A percentile compares a stretch with the other conserved stretches of the same genome.
Evolutionary conservation across 495 filamentous ascomycete species (phyloP).

Genomic region (Gamarada debralockiae): DNA sequence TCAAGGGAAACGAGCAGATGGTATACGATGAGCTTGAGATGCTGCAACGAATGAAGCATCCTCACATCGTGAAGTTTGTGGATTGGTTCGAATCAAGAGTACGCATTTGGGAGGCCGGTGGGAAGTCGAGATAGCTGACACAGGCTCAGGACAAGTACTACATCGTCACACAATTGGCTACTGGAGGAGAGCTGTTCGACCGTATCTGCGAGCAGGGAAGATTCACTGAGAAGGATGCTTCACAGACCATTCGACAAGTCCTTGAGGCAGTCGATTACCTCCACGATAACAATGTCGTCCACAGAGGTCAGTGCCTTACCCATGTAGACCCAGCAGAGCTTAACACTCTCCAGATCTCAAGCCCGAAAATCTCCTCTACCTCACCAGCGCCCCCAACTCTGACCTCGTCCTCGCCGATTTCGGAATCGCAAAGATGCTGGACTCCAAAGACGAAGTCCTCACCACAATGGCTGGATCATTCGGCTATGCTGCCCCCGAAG

Average conservation of each 20-base stretch:
- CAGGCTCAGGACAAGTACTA: conserved; percentile 94
- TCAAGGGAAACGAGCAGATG: conserved; percentile 97
- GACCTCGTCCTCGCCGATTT: conserved; percentile 94
- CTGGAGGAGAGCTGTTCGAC: conserved; percentile 96
- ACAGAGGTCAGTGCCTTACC: conserved; percentile 62
- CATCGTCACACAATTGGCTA: conserved; percentile 96
- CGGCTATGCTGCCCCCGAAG: conserved; percentile 95
- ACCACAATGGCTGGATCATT: conserved; percentile 99
- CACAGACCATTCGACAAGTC: conserved; percentile 93
- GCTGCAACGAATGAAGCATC: conserved; percentile 84
- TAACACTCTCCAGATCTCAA: conserved; percentile 70
- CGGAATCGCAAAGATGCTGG: conserved; percentile 98
- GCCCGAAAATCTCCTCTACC: conserved; percentile 95
- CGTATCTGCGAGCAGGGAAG: conserved; percentile 97
- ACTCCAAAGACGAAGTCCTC: conserved; percentile 81
- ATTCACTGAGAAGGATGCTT: conserved; percentile 98
- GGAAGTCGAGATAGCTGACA: background rate
- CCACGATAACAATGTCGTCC: conserved; percentile 92
- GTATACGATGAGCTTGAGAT: conserved; percentile 95
- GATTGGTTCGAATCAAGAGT: conserved; percentile 99
- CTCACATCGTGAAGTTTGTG: conserved; percentile 95
- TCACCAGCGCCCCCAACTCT: conserved; percentile 70
- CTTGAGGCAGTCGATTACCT: conserved; percentile 93
- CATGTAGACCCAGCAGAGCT: background rate
- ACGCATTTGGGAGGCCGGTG: conserved; percentile 6